Percentiles rank a stretch among this genome's conserved stretches.
Conservation (phyloP, 2,329 filamentous ascomycete species). For the Diaporthe humulicola region DNA sequence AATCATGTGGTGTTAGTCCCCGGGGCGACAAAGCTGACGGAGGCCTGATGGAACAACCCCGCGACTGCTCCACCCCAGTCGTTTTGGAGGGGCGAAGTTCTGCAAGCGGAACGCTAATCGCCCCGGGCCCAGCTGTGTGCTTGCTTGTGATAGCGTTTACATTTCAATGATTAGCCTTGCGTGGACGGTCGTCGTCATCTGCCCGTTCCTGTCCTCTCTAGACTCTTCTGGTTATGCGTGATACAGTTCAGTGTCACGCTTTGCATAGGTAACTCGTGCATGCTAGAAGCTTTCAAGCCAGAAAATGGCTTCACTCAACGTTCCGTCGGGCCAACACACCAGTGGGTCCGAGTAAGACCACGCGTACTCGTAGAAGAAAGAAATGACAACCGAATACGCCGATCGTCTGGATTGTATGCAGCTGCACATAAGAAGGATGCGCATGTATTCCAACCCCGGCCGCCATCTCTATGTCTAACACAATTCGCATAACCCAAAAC, state of each 20-base stretch:
- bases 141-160: slow-evolving; percentile 28
- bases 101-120: slow-evolving; percentile 32
- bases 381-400: background rate
- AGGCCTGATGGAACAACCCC: slow-evolving; percentile 26
- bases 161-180: background rate
- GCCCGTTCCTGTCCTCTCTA: background rate
- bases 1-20: slow-evolving; percentile 28
- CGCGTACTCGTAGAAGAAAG: slow-evolving; percentile 20
- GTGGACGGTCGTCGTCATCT: slow-evolving; percentile 20
- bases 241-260: background rate
- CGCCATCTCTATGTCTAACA: slow-evolving; percentile 11
- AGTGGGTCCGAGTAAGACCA: slow-evolving; percentile 24
- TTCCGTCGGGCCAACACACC: background rate
- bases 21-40: slow-evolving; percentile 29
- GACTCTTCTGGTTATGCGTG: background rate
- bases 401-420: background rate
- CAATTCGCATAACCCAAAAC: slow-evolving; percentile 20
- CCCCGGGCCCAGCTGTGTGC: slow-evolving; percentile 3
- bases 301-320: slow-evolving; percentile 3
- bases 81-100: slow-evolving; percentile 18
- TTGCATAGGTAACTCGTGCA: background rate
- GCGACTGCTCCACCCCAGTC: slow-evolving; percentile 25
- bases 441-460: slow-evolving; percentile 27
- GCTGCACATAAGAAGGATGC: background rate
- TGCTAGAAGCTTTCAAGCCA: background rate